Base-by-base conservation (phyloP, 805 yeast species). In the Suhomyces kilbournensis region DNA sequence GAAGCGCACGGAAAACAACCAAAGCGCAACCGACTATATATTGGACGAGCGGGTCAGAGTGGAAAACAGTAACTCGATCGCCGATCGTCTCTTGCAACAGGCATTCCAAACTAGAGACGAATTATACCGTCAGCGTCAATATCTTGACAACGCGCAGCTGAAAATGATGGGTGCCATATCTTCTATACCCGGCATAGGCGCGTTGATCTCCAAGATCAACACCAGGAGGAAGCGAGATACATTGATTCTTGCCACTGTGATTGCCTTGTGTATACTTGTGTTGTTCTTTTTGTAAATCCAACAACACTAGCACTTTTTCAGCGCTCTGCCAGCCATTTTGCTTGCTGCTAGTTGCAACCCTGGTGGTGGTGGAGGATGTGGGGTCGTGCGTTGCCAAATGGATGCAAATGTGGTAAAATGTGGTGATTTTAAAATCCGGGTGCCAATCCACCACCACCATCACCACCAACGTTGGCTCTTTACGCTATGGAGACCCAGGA, bases 101-200 rank as follows among this genome's bases (percentile, higher is more conserved):
- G 98, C 97, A 1, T 86, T 82, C 71, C 89, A 88, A 59, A 91
- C 98, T 0, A 77, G 98, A 53, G 97, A 92, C 54, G 96, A 89
- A 62, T 79, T 94, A 49, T 59, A 79, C 45, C 76, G 85, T 46
- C 99, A 94, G 71, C 77, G 93, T 53, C 79, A 78, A 38, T 66
- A 80, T 7, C 74, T 94, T 49, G 75, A 76, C 52, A 81, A 75
- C 54, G 88, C 94, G 4, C 88, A 86, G 56, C 76, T 80, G 52
- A 78, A 82, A 53, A 72, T 92, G 51, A 75, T 83, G 54, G 78
- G 78, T 42, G 76, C 88, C 1, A 71, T 91, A 45, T 82, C 81
- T 61, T 74, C 80, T 38, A 79, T 94, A 47, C 99, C 99, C 0
- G 97, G 97, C 0, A 72, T 93, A 45, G 88, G 86, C 64, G 81